Base-by-base conservation (phyloP, 176 grass and related monocot species). In the Oryza meyeriana region DNA sequence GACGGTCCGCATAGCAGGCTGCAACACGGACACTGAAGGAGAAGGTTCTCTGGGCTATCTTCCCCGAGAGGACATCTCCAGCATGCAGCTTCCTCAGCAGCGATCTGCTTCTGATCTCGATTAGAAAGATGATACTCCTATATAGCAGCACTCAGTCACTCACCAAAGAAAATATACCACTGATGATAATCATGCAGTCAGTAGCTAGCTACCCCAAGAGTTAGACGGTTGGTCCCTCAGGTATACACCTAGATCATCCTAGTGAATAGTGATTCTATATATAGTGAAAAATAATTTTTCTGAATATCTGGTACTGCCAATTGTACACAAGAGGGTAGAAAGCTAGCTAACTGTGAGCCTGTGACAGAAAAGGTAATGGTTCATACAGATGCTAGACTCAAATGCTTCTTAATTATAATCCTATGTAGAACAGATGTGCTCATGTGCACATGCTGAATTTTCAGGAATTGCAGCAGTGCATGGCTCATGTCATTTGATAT, bases 61-160 rank as follows among this genome's bases (percentile, higher is more conserved):
- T 33, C 95, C 90, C 30, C 81, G 95, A 16, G 92, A 98, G 85
- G 95, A 98, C 74, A 98, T 98, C 57, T 87, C 90, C 38, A 98
- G 88, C 86, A 95, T 98, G 95, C 95, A 95, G 72, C 90, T 98
- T 62, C 95, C 95, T 16, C 83, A 93, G 64, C 66, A 75, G 48
- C 82, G 69, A 65, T 27, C 65, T 35, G 57, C 77, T 18, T 69
- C 77, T 84, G 90, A 93, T 77, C 62, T 93, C 4, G 90, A 90
- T 66, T 98, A 91, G 66, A 83, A 17, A 47, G 68, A 57, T 67
- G 13, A 18, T 66, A 72, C 0, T 8, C 0, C 4, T 39, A 57
- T 57, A 57, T 3, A 18, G 10, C 40, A 42, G 7, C 17, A 55
- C 50, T 22, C 17, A 55, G 18, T 22, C 24, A 44, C 4, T 31